Evolutionary conservation across 768 basidiomycete genomes (phyloP).

Genomic region (Russula sp.): DNA sequence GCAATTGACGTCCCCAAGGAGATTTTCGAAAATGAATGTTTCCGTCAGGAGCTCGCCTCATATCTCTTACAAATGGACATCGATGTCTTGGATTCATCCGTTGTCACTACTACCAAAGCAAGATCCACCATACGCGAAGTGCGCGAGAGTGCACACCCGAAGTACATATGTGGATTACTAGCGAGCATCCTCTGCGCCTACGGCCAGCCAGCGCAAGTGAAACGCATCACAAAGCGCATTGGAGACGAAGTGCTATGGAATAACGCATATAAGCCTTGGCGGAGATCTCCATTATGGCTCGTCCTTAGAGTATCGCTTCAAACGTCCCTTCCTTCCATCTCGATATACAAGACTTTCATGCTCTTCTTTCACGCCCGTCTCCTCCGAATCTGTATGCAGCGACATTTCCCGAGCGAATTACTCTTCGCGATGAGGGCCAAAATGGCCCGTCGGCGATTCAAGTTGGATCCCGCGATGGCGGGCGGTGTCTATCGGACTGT

Average conservation of each 20-base stretch:
- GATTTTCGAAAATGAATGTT: slow-evolving; percentile 28
- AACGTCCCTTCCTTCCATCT: neutral
- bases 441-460: neutral
- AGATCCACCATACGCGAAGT: slow-evolving; percentile 28
- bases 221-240: neutral
- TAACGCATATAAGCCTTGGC: neutral
- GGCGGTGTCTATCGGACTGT: neutral
- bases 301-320: neutral
- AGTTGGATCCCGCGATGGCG: neutral
- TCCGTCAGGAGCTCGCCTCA: slow-evolving; percentile 33
- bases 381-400: neutral
- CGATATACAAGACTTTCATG: neutral
- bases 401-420: neutral
- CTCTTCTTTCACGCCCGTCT: slow-evolving; percentile 1
- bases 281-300: slow-evolving; percentile 1
- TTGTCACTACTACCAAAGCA: slow-evolving; percentile 34
- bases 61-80: slow-evolving; percentile 36
- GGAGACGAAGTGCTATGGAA: neutral
- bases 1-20: slow-evolving; percentile 34
- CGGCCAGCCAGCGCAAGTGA: neutral
- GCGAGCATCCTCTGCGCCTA: slow-evolving; percentile 34
- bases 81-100: slow-evolving; percentile 31
- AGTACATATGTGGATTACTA: slow-evolving; percentile 45
- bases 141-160: slow-evolving; percentile 38
- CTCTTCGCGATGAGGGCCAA: slow-evolving; percentile 3